Conservation (phyloP, 768 basidiomycete species). For the Heimioporus sp. region DNA sequence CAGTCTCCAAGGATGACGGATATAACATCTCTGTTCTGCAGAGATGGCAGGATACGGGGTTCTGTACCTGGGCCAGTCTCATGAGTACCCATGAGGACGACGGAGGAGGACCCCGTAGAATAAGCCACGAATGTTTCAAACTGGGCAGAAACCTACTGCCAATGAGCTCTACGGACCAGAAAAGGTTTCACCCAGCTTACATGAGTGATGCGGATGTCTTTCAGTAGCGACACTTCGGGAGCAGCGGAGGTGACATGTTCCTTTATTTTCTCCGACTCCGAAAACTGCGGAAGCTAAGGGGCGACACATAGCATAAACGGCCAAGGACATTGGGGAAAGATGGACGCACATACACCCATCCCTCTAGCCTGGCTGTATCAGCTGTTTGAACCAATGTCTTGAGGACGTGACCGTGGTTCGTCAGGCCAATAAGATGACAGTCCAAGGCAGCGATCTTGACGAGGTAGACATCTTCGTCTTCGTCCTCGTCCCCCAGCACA, state of each 20-base stretch:
- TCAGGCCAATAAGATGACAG: slow-evolving; percentile 72
- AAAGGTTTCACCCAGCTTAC: slow-evolving; percentile 42
- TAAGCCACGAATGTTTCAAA: slow-evolving; percentile 82
- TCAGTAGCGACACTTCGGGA: slow-evolving; percentile 36
- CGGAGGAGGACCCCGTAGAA: slow-evolving; percentile 65
- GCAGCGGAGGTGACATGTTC: slow-evolving; percentile 45
- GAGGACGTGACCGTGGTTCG: slow-evolving; percentile 75
- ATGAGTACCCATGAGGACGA: slow-evolving; percentile 69
- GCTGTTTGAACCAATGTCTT: slow-evolving; percentile 48
- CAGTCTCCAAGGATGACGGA: slow-evolving; percentile 92
- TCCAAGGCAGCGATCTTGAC: slow-evolving; percentile 83
- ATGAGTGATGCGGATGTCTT: slow-evolving; percentile 68
- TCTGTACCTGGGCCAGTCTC: slow-evolving; percentile 39
- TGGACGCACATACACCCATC: slow-evolving; percentile 75
- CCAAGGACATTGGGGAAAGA: neutral
- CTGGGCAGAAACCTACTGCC: slow-evolving; percentile 73
- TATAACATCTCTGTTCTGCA: slow-evolving; percentile 79
- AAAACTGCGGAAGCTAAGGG: slow-evolving; percentile 68
- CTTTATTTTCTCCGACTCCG: slow-evolving; percentile 54
- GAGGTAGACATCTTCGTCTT: slow-evolving; percentile 43
- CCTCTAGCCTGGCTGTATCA: slow-evolving; percentile 37
- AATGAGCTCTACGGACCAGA: slow-evolving; percentile 1
- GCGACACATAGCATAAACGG: neutral
- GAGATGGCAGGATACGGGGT: slow-evolving; percentile 65
- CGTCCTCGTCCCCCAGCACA: slow-evolving; percentile 33